These are phyloP conservation scores for Rubus idaeus DNA, from an alignment of 306 rosid genomes.

Conservation along the genomic window DNA sequence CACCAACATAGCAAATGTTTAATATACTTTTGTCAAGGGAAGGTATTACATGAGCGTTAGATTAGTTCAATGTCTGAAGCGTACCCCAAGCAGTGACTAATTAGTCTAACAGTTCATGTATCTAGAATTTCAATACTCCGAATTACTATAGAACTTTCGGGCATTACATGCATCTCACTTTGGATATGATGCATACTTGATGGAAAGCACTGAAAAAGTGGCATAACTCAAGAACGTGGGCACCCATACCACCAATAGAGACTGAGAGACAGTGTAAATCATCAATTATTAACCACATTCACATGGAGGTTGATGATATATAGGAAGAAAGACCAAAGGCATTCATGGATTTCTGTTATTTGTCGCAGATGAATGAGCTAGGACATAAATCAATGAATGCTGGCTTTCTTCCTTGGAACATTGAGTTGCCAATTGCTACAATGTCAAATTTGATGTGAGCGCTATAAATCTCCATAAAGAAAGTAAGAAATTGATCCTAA, in stretches of 20 bases:
- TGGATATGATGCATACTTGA: constrained; percentile 12
- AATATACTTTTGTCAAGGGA: constrained; percentile 7
- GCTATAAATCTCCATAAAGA: no score
- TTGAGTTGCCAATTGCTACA: background rate
- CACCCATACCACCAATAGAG: constrained; percentile 11
- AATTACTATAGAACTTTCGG: no score
- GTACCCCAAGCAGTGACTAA: no score
- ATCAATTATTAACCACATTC: background rate
- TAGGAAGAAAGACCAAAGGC: background rate
- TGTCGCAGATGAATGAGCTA: background rate
- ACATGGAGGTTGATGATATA: background rate
- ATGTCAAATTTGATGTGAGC: background rate
- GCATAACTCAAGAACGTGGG: constrained; percentile 27
- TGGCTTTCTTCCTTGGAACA: background rate
- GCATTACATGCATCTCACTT: background rate
- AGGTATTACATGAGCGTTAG: background rate
- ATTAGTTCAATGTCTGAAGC: no score
- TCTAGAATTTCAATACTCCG: no score
- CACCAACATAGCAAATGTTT: constrained; percentile 13
- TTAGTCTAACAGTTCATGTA: no score
- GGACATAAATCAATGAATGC: background rate
- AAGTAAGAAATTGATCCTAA: background rate
- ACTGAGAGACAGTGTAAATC: background rate
- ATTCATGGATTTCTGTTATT: background rate
- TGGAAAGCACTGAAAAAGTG: constrained; percentile 21